Evolutionary conservation across 2,329 filamentous ascomycete genomes (phyloP).

Genomic region (Scolecobasidium constrictum): DNA sequence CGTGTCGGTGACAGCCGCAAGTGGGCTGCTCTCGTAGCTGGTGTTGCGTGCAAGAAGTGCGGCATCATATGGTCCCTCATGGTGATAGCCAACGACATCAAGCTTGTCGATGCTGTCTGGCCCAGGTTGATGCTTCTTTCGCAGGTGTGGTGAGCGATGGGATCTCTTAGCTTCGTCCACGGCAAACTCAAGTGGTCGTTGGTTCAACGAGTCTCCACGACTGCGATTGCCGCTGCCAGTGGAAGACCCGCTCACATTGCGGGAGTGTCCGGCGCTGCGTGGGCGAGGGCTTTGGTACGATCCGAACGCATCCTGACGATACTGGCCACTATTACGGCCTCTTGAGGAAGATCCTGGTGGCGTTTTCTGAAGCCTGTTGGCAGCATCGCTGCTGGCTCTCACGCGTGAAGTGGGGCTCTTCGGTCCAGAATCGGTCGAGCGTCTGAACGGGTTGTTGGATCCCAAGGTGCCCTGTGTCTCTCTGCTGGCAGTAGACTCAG

Average conservation of each 20-base stretch:
- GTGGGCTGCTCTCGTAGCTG: constrained; percentile 50
- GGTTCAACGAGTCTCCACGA: constrained; percentile 20
- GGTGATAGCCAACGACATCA: constrained; percentile 70
- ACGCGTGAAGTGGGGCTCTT: neutral
- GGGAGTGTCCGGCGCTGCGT: constrained; percentile 1
- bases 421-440: constrained; percentile 9
- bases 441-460: constrained; percentile 34
- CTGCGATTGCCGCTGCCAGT: constrained; percentile 4
- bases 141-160: constrained; percentile 55
- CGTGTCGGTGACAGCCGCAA: constrained; percentile 62
- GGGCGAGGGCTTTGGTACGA: neutral
- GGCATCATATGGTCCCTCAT: constrained; percentile 84
- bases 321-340: neutral
- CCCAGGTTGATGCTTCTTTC: constrained; percentile 52
- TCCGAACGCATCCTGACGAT: constrained; percentile 1
- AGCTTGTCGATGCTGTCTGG: constrained; percentile 74
- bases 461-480: constrained; percentile 10
- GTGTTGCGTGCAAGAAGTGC: constrained; percentile 64
- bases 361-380: neutral
- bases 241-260: neutral
- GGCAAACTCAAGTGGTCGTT: constrained; percentile 53
- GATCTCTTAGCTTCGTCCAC: constrained; percentile 52
- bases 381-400: constrained; percentile 4
- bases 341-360: neutral
- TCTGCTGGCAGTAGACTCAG: constrained; percentile 2